These are phyloP conservation scores for Yarrowia phangngaensis DNA, from an alignment of 805 yeast genomes.

Conservation along the genomic window DNA sequence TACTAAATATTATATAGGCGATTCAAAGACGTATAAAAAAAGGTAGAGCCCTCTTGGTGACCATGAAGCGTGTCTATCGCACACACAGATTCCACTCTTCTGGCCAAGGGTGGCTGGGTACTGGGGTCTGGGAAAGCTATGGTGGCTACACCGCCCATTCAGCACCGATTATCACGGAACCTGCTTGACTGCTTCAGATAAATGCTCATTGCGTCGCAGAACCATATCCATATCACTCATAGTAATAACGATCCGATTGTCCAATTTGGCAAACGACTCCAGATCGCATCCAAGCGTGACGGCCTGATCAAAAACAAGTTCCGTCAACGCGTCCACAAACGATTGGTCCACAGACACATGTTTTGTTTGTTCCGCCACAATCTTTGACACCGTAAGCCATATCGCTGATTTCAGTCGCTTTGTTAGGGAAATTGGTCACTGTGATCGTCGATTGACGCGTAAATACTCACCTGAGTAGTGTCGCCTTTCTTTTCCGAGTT, in stretches of 20 bases:
- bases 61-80: no score
- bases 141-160: no score
- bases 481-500: no score
- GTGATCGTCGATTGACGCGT: background rate
- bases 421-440: background rate
- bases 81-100: no score
- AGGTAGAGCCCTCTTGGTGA: no score
- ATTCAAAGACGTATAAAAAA: no score
- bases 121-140: no score
- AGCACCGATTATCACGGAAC: no score
- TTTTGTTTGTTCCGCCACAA: conserved; percentile 36
- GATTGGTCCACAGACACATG: conserved; percentile 35
- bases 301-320: conserved; percentile 37
- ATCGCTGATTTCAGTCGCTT: conserved; percentile 34
- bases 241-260: conserved; percentile 34
- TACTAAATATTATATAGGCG: no score
- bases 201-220: conserved; percentile 36
- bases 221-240: conserved; percentile 37
- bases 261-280: conserved; percentile 37
- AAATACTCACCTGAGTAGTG: conserved; percentile 10
- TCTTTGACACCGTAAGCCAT: conserved; percentile 36
- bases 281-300: conserved; percentile 36
- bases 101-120: no score
- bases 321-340: conserved; percentile 37
- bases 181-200: conserved; percentile 27